phyloP scores from a whole-genome alignment of 2,329 filamentous ascomycete genomes.

The Pseudocercospora crystallina region DNA sequence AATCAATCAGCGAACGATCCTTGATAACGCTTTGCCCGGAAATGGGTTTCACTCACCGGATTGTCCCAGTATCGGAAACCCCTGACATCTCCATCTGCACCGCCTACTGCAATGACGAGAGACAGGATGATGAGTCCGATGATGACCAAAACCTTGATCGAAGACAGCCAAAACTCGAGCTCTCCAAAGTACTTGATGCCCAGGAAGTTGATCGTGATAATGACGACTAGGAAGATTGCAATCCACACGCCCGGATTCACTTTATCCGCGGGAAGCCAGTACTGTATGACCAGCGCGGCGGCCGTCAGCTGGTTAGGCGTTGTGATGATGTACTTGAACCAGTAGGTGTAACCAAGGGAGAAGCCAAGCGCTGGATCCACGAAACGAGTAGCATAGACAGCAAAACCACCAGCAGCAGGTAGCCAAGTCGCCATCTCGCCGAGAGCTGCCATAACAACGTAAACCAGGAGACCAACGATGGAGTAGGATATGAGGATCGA shows the following conservation, averaged over 20 bases:
- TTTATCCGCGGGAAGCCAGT: slow-evolving; percentile 60
- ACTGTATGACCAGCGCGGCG: slow-evolving; percentile 74
- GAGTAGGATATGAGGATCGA: slow-evolving; percentile 72
- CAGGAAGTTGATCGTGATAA: slow-evolving; percentile 48
- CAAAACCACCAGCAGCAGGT: slow-evolving; percentile 75
- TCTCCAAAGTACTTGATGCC: slow-evolving; percentile 62
- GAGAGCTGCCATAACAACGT: slow-evolving; percentile 76
- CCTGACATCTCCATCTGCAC: slow-evolving; percentile 32
- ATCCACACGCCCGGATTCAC: slow-evolving; percentile 61
- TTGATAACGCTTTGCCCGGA: too few species aligned
- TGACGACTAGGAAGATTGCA: slow-evolving; percentile 53
- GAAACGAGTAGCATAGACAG: slow-evolving; percentile 76
- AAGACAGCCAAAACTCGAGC: slow-evolving; percentile 51
- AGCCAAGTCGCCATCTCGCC: slow-evolving; percentile 86
- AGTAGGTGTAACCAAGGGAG: slow-evolving; percentile 62
- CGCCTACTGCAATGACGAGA: slow-evolving; percentile 33
- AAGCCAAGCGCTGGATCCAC: slow-evolving; percentile 80
- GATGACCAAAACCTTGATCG: slow-evolving; percentile 48
- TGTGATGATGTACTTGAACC: slow-evolving; percentile 73
- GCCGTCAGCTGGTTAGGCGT: slow-evolving; percentile 84
- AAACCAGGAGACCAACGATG: slow-evolving; percentile 70
- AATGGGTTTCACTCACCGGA: slow-evolving; percentile 22
- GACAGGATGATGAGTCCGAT: slow-evolving; percentile 48
- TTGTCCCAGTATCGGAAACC: slow-evolving; percentile 47
- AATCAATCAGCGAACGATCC: too few species aligned